A percentile compares a stretch with the other conserved stretches of the same genome.
Evolutionary conservation across 306 rosid species (phyloP).

Genomic region (Rosa lucieae): DNA sequence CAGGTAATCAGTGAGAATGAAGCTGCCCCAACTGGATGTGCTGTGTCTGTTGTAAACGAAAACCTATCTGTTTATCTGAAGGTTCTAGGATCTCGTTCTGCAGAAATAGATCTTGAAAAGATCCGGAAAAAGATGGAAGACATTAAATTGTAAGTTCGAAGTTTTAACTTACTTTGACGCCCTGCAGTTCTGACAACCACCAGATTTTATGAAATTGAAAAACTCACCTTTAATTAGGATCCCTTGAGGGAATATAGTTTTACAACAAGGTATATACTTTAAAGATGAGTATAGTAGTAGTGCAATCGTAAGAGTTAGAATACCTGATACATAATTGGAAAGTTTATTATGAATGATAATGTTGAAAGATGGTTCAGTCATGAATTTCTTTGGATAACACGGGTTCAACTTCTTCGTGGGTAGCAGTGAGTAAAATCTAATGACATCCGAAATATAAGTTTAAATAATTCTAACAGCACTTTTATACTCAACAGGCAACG

Average conservation of each 20-base stretch:
- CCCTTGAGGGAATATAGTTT: background rate
- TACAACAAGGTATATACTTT: background rate
- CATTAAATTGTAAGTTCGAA: slow-evolving; percentile 37
- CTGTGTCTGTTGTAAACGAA: slow-evolving; percentile 44
- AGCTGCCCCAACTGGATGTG: slow-evolving; percentile 45
- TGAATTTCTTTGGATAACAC: background rate
- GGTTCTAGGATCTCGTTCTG: slow-evolving; percentile 41
- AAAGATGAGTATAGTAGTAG: background rate
- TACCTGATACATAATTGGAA: background rate
- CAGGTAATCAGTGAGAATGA: slow-evolving; percentile 44
- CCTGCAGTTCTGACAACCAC: background rate
- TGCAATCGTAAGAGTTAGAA: background rate
- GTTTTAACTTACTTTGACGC: background rate
- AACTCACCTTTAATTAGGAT: background rate
- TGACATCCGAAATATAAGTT: background rate
- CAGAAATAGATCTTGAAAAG: slow-evolving; percentile 51
- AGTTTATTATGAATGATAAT: background rate
- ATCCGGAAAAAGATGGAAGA: slow-evolving; percentile 45
- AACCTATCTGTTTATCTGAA: slow-evolving; percentile 47
- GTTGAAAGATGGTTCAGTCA: background rate
- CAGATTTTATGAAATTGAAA: background rate
- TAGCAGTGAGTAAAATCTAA: background rate
- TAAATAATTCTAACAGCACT: background rate
- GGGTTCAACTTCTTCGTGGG: background rate
- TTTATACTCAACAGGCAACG: slow-evolving; percentile 40